phyloP scores from a whole-genome alignment of 202 grass and related monocot species.

The Dendrocalamus latiflorus region DNA sequence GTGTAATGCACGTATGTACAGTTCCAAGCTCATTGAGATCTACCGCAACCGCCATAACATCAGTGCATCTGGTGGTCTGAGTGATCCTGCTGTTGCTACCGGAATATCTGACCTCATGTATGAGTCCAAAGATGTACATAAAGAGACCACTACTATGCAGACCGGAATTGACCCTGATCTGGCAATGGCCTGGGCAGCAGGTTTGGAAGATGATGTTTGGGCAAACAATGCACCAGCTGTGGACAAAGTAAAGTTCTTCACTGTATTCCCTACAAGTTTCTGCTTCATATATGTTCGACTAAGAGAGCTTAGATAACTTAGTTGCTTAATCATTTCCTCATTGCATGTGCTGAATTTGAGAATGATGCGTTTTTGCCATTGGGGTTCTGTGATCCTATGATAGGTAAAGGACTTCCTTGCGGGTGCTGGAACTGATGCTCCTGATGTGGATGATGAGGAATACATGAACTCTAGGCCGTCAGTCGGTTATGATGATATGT shows the following conservation, averaged over 20 bases:
- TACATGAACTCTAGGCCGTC: constrained; percentile 91
- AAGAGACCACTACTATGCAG: constrained; percentile 46
- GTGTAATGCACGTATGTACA: constrained; percentile 43
- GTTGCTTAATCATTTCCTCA: constrained; percentile 8
- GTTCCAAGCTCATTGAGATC: constrained; percentile 91
- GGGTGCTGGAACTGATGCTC: constrained; percentile 96
- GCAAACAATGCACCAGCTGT: constrained; percentile 79
- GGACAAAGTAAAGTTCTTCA: constrained; percentile 65
- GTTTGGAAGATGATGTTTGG: constrained; percentile 92
- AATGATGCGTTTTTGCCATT: constrained; percentile 1
- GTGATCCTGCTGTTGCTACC: constrained; percentile 92
- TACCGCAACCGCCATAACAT: constrained; percentile 95
- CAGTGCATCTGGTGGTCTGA: constrained; percentile 74
- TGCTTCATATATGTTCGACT: constrained; percentile 11
- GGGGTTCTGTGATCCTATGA: constrained; percentile 18
- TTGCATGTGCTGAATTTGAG: constrained; percentile 10
- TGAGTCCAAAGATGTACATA: constrained; percentile 65
- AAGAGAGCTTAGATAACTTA: constrained; percentile 19
- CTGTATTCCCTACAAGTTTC: not conserved
- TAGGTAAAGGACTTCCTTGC: constrained; percentile 99
- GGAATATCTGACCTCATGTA: constrained; percentile 98
- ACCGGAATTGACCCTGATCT: constrained; percentile 93
- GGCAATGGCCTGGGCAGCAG: constrained; percentile 98
- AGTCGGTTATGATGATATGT: constrained; percentile 93
- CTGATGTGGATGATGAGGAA: constrained; percentile 98